Evolutionary conservation across 2,329 filamentous ascomycete genomes (phyloP), one percentile per base, ranked within the genome.

Genomic region (Leptodontidium sp.): DNA sequence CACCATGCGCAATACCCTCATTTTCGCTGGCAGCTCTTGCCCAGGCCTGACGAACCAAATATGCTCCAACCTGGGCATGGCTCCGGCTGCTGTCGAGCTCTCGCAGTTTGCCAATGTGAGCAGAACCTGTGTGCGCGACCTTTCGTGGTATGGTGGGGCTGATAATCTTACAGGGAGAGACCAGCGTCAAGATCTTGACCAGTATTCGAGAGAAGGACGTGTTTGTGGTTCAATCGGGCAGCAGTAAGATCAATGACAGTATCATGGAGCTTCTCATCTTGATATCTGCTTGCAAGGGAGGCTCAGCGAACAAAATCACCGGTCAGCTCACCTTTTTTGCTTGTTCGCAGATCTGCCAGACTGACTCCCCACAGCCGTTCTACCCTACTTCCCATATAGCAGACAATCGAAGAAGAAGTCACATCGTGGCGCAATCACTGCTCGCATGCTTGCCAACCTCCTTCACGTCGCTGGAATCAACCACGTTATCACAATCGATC

Each of bases 201-300:
- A 91, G 88, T 80, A 94, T 99, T 73, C 92, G 96, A 75, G 97
- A 99, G 80, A 97, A 98, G 81, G 95, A 99, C 87, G 95, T 99
- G 77, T 99, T 98, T 81, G 95, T 99, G 79, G 92, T 99, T 70
- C 96, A 99, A 84, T 98, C 95, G 71, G 96, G 96, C 73, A 98
- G 96, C 82, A 87, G 90, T 79, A 93, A 92, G 83, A 97, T 98
- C 86, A 99, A 99, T 81, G 96, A 99, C 83, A 97, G 93, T 78
- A 94, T 99, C 79, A 98, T 99, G 94, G 96, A 99, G 86, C 87
- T 99, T 79, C 88, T 99, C 79, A 98, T 99, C 82, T 97, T 99
- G 93, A 98, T 98, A 77, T 96, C 93, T 73, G 96, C 96, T 75
- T 99, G 96, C 87, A 98, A 98, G 82, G 94, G 96, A 78, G 96